These are phyloP conservation scores for Pichia kluyveri DNA, from an alignment of 805 yeast species.

Conservation along the genomic window DNA sequence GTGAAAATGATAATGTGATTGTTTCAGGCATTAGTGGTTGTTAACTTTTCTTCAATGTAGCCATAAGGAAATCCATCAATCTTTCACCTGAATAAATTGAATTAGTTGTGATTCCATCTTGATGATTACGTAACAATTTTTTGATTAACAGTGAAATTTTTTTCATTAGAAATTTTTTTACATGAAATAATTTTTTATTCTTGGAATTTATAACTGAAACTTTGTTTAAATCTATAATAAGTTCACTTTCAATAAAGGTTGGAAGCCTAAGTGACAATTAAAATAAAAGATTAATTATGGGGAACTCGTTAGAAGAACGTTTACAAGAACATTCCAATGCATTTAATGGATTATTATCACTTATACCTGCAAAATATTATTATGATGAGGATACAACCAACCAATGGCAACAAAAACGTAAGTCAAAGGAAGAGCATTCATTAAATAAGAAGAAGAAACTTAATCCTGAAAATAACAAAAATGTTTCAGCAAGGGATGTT, in stretches of 20 bases:
- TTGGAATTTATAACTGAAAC: too few species aligned
- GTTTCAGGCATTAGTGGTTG: constrained; percentile 53
- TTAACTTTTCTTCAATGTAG: too few species aligned
- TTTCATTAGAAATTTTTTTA: too few species aligned
- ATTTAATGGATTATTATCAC: constrained; percentile 78
- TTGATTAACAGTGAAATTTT: too few species aligned
- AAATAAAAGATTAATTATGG: constrained; percentile 5
- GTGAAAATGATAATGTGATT: constrained; percentile 65
- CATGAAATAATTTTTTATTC: too few species aligned
- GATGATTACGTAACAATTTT: too few species aligned
- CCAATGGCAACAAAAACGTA: constrained; percentile 86
- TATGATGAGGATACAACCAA: constrained; percentile 83
- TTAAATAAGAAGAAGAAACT: constrained; percentile 61
- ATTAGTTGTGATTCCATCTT: too few species aligned
- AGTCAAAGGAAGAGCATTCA: constrained; percentile 53
- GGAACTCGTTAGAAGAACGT: constrained; percentile 45
- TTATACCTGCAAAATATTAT: constrained; percentile 91
- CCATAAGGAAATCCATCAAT: too few species aligned
- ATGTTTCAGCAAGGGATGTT: constrained; percentile 51
- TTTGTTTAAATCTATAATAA: too few species aligned
- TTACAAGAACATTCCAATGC: constrained; percentile 71
- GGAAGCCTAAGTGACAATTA: too few species aligned
- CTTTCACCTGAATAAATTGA: too few species aligned
- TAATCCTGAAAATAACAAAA: constrained; percentile 50
- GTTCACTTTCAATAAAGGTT: too few species aligned